phyloP scores from a whole-genome alignment of 495 filamentous ascomycete genomes.

The Aspergillus bridgeri region DNA sequence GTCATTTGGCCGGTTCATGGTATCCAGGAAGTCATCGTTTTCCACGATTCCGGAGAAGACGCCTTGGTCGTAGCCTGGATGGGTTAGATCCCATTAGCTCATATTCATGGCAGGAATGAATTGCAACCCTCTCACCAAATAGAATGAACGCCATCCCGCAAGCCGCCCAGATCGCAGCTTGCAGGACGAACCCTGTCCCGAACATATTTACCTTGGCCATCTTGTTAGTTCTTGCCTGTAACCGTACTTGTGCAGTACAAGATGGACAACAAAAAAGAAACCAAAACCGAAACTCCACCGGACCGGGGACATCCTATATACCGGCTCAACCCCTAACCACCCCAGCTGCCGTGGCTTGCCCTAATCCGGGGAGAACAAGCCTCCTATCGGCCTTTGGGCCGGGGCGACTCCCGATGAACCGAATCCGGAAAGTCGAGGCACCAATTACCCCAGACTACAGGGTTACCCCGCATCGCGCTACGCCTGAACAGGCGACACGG shows the following conservation, averaged over 20 bases:
- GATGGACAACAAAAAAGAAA: too few species aligned
- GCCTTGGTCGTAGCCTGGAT: conserved; percentile 54
- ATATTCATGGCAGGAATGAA: too few species aligned
- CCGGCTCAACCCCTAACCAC: too few species aligned
- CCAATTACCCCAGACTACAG: conserved; percentile 8
- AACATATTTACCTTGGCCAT: conserved; percentile 20
- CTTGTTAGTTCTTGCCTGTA: too few species aligned
- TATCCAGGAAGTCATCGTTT: conserved; percentile 45
- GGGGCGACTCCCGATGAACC: too few species aligned
- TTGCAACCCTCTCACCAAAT: conserved; percentile 11
- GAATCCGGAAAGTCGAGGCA: conserved; percentile 16
- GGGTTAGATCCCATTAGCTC: neutral
- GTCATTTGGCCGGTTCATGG: conserved; percentile 40
- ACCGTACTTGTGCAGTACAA: neutral
- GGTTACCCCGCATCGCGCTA: conserved; percentile 3
- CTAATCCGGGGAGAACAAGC: neutral
- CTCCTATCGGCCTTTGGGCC: neutral
- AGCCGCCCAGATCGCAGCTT: conserved; percentile 21
- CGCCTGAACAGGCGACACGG: conserved; percentile 1
- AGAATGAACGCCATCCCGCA: conserved; percentile 26
- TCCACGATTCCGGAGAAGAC: conserved; percentile 50
- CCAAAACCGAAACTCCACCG: too few species aligned
- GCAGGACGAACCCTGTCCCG: conserved; percentile 16
- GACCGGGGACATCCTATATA: too few species aligned
- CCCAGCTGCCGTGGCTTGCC: neutral